Evolutionary conservation across 2,329 filamentous ascomycete species (phyloP), one percentile per base, ranked within the genome.

Genomic region (Daldinia sp.): DNA sequence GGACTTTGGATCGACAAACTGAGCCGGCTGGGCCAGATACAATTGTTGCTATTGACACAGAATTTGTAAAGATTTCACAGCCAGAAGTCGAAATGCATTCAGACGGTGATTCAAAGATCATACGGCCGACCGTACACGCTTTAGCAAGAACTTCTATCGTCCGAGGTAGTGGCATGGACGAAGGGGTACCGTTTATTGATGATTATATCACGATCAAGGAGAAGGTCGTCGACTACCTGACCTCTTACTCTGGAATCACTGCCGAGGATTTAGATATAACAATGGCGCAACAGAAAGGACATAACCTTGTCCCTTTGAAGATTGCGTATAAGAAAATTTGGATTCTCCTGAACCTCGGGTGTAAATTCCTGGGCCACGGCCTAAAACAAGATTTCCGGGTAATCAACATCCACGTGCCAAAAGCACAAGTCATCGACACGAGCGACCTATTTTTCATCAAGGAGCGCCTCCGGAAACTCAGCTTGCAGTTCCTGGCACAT

Each of bases 251-350:
- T 0, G 96, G 96, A 46, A 97, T 99, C 73, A 92, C 91, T 4
- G 88, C 91, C 1, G 91, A 92, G 23, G 96, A 99, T 76, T 85
- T 99, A 7, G 94, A 97, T 74, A 89, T 91, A 3, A 71, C 55
- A 7, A 72, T 28, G 86, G 89, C 63, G 86, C 88, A n/a, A 92
- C 92, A 48, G 88, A 87, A 60, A 28, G 76, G 76, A 9, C 95
- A 97, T 80, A 93, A 93, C 61, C 87, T 98, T 0, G 90, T 98
- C 7, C 88, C 92, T 1, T 86, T 98, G 44, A 99, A 99, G 79
- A 88, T 92, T 65, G 94, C 93, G 1, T 99, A 98, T 85, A 99
- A 99, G 82, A 98, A 98, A 79, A 89, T 99, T 33, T 99, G 97
- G 97, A 88, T 98, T 15, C 86, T 99, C 18, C 87, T 99, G 35